Evolutionary conservation across 441 rosid genomes (phyloP).

Genomic region (Gossypium schwendimanii): DNA sequence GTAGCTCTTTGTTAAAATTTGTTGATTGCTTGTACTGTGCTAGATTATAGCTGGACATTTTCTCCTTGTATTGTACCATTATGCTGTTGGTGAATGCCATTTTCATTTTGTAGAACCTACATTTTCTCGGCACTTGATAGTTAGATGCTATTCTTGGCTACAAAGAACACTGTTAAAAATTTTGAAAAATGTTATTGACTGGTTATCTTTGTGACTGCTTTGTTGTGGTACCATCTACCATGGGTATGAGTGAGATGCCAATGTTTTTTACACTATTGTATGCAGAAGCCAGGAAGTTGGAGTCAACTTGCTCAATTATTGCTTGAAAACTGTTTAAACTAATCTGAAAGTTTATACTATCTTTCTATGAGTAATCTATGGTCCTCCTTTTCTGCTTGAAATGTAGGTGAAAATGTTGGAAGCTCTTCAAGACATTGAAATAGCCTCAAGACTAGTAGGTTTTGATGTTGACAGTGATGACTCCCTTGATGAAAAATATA

Average conservation of each 20-base stretch:
- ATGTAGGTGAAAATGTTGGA: slow-evolving; percentile 94
- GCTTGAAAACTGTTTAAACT: background rate
- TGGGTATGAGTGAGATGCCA: background rate
- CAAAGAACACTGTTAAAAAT: background rate
- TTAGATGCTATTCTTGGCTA: background rate
- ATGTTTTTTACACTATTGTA: background rate
- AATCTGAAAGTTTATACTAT: background rate
- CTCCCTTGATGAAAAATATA: slow-evolving; percentile 76
- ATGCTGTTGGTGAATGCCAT: background rate
- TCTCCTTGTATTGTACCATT: background rate
- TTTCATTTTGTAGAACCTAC: background rate
- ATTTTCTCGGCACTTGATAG: background rate
- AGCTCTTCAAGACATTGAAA: slow-evolving; percentile 95
- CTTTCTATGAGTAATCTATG: slow-evolving; percentile 2
- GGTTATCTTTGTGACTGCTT: background rate
- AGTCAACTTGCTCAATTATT: background rate
- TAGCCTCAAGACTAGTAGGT: slow-evolving; percentile 96
- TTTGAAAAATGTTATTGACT: background rate
- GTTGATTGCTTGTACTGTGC: background rate
- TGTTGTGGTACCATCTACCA: background rate
- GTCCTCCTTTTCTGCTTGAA: slow-evolving; percentile 18
- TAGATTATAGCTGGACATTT: slow-evolving; percentile 1
- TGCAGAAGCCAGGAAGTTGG: background rate
- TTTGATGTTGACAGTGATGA: slow-evolving; percentile 74
- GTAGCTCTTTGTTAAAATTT: background rate